Evolutionary conservation across 2,329 filamentous ascomycete species (phyloP).

Genomic region (Pseudogymnoascus sp.): DNA sequence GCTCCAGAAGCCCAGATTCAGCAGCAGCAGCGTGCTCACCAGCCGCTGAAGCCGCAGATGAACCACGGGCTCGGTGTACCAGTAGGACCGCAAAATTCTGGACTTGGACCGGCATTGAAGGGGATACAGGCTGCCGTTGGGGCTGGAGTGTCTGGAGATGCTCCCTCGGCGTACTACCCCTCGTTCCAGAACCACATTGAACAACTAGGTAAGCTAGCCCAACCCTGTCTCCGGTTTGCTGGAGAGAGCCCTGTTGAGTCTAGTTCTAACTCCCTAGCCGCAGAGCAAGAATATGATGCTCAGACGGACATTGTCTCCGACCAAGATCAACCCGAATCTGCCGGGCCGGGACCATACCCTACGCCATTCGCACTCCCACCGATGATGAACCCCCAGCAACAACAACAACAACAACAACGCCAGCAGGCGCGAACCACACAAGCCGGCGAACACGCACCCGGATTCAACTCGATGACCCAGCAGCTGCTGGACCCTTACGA

Average conservation of each 20-base stretch:
- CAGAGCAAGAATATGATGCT: constrained; percentile 96
- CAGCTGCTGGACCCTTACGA: constrained; percentile 64
- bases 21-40: constrained; percentile 40
- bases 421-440: constrained; percentile 30
- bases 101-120: constrained; percentile 21
- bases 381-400: constrained; percentile 22
- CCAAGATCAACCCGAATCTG: constrained; percentile 58
- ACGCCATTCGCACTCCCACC: constrained; percentile 44
- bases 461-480: constrained; percentile 13
- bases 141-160: constrained; percentile 31
- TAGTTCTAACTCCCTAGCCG: constrained; percentile 57
- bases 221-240: constrained; percentile 36
- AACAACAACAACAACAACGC: constrained; percentile 9
- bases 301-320: constrained; percentile 85
- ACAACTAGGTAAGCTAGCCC: constrained; percentile 79
- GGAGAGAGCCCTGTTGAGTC: constrained; percentile 53
- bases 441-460: constrained; percentile 23
- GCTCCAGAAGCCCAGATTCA: constrained; percentile 47
- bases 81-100: constrained; percentile 20
- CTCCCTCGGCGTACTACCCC: constrained; percentile 59
- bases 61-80: constrained; percentile 12
- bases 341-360: constrained; percentile 59
- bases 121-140: constrained; percentile 24
- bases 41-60: constrained; percentile 28
- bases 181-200: constrained; percentile 92